These are phyloP conservation scores for Meyerozyma carpophila DNA, from an alignment of 1,139 yeast genomes.

Conservation along the genomic window DNA sequence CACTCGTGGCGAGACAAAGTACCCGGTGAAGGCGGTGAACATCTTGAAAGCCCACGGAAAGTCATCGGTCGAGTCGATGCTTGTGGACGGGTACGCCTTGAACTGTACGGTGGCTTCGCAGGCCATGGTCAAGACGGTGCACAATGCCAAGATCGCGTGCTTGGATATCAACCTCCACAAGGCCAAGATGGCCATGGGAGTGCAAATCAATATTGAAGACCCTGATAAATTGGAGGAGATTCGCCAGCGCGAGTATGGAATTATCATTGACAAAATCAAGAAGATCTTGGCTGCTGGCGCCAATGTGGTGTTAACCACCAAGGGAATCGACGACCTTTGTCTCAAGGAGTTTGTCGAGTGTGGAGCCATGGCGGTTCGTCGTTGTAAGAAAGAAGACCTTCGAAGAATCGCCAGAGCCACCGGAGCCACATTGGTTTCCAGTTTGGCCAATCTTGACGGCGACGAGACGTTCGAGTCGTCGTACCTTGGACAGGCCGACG, in stretches of 20 bases:
- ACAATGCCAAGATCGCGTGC: conserved; percentile 82
- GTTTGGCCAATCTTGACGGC: conserved; percentile 92
- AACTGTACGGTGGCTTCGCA: conserved; percentile 98
- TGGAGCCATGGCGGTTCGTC: conserved; percentile 95
- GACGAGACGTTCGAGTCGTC: conserved; percentile 92
- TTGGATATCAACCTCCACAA: conserved; percentile 93
- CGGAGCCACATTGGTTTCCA: conserved; percentile 86
- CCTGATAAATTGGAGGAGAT: conserved; percentile 97
- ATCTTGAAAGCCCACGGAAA: conserved; percentile 96
- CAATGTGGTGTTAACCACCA: conserved; percentile 91
- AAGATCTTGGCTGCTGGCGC: conserved; percentile 93
- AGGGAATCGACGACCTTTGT: conserved; percentile 97
- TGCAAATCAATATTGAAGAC: conserved; percentile 92
- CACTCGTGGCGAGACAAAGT: conserved; percentile 80
- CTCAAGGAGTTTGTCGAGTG: conserved; percentile 93
- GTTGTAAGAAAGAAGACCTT: conserved; percentile 95
- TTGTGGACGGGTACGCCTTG: conserved; percentile 91
- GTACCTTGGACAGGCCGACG: conserved; percentile 86
- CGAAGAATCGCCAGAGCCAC: conserved; percentile 97
- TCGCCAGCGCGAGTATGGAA: conserved; percentile 89
- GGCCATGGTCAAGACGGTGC: conserved; percentile 80
- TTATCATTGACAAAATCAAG: conserved; percentile 79
- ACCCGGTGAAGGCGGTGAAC: conserved; percentile 97
- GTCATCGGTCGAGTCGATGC: conserved; percentile 77
- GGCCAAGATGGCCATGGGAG: conserved; percentile 98